phyloP scores from a whole-genome alignment of 2,329 filamentous ascomycete species.

The Cadophora malorum region DNA sequence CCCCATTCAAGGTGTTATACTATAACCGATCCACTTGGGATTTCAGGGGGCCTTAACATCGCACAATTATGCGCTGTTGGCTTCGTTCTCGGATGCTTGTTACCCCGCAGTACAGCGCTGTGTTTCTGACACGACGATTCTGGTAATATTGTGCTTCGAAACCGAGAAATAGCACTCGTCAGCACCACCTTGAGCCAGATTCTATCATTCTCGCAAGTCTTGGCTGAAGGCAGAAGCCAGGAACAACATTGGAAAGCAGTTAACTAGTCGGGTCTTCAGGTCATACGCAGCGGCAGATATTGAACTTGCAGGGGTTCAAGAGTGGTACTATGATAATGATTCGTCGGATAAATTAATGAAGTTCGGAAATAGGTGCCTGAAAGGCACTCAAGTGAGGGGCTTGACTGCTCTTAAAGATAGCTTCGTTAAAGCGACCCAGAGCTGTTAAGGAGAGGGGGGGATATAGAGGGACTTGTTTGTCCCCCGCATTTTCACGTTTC shows the following conservation, averaged over 20 bases:
- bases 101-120: conserved; percentile 27
- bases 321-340: conserved; percentile 26
- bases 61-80: conserved; percentile 5
- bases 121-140: conserved; percentile 50
- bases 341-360: conserved; percentile 33
- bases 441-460: conserved; percentile 21
- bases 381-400: conserved; percentile 33
- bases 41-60: conserved; percentile 9
- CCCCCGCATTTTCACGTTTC: conserved; percentile 38
- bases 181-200: conserved; percentile 46
- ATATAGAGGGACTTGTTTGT: conserved; percentile 25
- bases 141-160: conserved; percentile 53
- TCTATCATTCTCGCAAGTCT: conserved; percentile 33
- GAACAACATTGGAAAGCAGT: conserved; percentile 22
- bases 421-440: conserved; percentile 29
- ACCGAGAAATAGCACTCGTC: conserved; percentile 41
- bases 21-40: neutral
- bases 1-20: neutral
- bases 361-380: conserved; percentile 36
- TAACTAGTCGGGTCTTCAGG: conserved; percentile 17
- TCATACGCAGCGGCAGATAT: conserved; percentile 33
- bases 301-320: conserved; percentile 24
- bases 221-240: conserved; percentile 27
- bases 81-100: conserved; percentile 1
- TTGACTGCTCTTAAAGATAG: conserved; percentile 31